These are phyloP conservation scores for Amanita brunnescens DNA, from an alignment of 768 basidiomycete species.

Conservation along the genomic window DNA sequence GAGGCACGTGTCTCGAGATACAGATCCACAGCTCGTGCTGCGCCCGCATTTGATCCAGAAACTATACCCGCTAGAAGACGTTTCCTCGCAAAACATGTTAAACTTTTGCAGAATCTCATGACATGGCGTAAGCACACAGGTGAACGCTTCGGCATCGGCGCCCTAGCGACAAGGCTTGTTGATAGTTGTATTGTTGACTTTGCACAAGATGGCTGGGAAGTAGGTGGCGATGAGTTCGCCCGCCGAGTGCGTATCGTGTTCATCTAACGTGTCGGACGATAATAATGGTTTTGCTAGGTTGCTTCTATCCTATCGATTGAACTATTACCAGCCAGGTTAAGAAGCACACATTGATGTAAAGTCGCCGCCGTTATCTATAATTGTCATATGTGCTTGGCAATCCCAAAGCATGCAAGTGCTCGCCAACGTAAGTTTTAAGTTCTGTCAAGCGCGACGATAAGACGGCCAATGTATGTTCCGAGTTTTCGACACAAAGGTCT, in stretches of 20 bases:
- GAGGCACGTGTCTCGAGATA: conserved; percentile 44
- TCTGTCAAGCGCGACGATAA: not conserved
- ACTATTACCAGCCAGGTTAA: conserved; percentile 20
- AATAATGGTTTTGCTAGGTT: conserved; percentile 18
- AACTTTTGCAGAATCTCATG: conserved; percentile 66
- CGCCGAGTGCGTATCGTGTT: conserved; percentile 39
- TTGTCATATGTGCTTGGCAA: too few species aligned
- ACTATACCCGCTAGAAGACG: conserved; percentile 63
- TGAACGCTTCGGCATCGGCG: conserved; percentile 47
- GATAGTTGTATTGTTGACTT: conserved; percentile 53
- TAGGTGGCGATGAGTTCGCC: conserved; percentile 65
- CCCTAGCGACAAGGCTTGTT: conserved; percentile 47
- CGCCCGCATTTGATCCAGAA: conserved; percentile 64
- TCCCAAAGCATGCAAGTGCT: not conserved
- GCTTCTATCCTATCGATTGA: conserved; percentile 27
- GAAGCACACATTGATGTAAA: too few species aligned
- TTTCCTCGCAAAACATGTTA: conserved; percentile 56
- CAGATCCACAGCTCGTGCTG: conserved; percentile 22
- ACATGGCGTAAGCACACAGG: conserved; percentile 70
- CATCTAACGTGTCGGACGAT: not conserved
- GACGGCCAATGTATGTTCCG: not conserved
- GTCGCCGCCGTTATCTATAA: not conserved
- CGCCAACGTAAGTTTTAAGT: not conserved
- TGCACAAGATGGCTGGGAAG: conserved; percentile 77
- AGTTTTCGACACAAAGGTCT: not conserved